Evolutionary conservation across 331 rosid species (phyloP).

Genomic region (Pyracantha coccinea): DNA sequence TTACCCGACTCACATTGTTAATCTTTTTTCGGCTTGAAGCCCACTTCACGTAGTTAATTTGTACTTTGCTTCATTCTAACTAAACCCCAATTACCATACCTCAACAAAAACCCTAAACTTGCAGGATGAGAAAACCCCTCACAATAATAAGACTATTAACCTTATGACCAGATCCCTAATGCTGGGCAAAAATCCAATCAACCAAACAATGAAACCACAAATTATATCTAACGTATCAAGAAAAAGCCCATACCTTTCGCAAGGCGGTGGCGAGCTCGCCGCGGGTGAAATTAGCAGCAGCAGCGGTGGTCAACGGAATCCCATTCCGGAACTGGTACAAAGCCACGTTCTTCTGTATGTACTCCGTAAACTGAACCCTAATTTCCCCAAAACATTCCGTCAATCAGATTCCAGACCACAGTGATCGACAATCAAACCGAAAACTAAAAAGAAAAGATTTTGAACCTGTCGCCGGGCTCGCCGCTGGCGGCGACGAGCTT

Average conservation of each 20-base stretch:
- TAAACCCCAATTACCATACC: background rate
- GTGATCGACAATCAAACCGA: background rate
- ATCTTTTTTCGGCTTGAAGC: background rate
- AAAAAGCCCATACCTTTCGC: conserved; percentile 52
- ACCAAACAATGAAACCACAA: background rate
- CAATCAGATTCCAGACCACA: background rate
- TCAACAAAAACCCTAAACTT: background rate
- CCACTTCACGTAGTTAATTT: background rate
- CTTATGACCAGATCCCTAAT: background rate
- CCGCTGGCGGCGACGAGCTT: conserved; percentile 96
- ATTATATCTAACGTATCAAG: background rate
- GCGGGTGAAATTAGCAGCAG: conserved; percentile 93
- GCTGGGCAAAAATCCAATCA: background rate
- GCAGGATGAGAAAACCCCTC: background rate
- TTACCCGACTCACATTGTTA: background rate
- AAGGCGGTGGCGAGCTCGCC: conserved; percentile 94
- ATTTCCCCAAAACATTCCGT: background rate
- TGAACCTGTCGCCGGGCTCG: conserved; percentile 86
- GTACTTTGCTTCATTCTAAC: background rate
- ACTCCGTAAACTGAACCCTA: conserved; percentile 97
- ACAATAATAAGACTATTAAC: background rate
- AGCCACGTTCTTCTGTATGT: conserved; percentile 85
- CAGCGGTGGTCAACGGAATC: conserved; percentile 84
- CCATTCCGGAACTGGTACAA: conserved; percentile 92
- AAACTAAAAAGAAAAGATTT: background rate